Conservation (phyloP, 1,284 basidiomycete genomes). For the Marasmius oreades region DNA sequence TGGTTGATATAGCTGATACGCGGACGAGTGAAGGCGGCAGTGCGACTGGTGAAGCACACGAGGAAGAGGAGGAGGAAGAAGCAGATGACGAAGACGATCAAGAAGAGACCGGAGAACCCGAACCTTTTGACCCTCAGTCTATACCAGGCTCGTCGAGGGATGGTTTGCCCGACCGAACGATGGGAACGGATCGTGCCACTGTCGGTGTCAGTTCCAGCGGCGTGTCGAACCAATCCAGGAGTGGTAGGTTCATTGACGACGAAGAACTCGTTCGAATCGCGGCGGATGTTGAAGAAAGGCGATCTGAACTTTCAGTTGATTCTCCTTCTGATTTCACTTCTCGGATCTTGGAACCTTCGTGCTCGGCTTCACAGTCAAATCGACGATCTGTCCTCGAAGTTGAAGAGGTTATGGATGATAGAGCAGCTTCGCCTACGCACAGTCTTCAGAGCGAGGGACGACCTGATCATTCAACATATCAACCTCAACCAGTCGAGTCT, state of each 20-base stretch:
- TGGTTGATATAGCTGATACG: not conserved
- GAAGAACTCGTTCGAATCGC: constrained; percentile 53
- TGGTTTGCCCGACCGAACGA: constrained; percentile 32
- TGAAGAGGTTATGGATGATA: constrained; percentile 1
- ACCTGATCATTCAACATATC: not conserved
- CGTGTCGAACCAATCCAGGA: constrained; percentile 10
- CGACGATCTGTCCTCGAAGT: not conserved
- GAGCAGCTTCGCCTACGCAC: constrained; percentile 9
- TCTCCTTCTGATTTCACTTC: constrained; percentile 12
- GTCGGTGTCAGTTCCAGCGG: constrained; percentile 27
- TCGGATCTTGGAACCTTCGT: constrained; percentile 8
- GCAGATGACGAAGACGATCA: constrained; percentile 21
- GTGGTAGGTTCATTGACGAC: constrained; percentile 39
- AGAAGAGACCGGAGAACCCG: constrained; percentile 23
- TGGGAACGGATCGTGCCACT: constrained; percentile 46
- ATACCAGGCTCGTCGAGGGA: constrained; percentile 28
- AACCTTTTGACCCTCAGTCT: constrained; percentile 31
- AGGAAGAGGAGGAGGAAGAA: constrained; percentile 12
- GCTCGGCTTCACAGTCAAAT: constrained; percentile 8
- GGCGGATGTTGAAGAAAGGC: constrained; percentile 55
- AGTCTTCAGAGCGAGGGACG: not conserved
- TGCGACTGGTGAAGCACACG: constrained; percentile 1
- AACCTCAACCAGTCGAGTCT: constrained; percentile 13
- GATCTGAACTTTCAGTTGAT: constrained; percentile 34
- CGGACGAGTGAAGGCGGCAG: not conserved